Percentiles rank a stretch among this genome's conserved stretches.
phyloP scores from a whole-genome alignment of 2,329 filamentous ascomycete species.

The Myrmaecium sp. region DNA sequence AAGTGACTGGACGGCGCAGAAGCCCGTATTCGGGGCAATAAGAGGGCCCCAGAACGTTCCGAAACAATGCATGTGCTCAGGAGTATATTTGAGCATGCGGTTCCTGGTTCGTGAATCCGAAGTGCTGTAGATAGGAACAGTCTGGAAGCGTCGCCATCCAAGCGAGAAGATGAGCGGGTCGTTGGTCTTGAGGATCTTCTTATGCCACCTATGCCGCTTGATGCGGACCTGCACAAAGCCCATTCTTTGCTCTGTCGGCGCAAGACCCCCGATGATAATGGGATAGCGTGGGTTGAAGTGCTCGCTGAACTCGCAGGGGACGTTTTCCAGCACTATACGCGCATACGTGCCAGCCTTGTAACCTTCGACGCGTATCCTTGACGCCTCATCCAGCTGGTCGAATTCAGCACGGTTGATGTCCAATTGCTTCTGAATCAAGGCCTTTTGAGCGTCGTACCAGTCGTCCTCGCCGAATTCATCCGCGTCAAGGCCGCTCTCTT shows the following conservation, averaged over 20 bases:
- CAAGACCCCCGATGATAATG: slow-evolving; percentile 78
- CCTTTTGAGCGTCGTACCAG: slow-evolving; percentile 97
- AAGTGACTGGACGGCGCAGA: slow-evolving; percentile 84
- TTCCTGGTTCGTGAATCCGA: slow-evolving; percentile 87
- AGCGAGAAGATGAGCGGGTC: slow-evolving; percentile 94
- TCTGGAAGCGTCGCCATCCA: slow-evolving; percentile 91
- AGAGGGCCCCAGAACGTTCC: slow-evolving; percentile 90
- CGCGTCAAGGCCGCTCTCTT: slow-evolving; percentile 50
- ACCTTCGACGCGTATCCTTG: slow-evolving; percentile 72
- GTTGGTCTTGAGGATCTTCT: slow-evolving; percentile 96
- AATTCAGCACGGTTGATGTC: slow-evolving; percentile 96
- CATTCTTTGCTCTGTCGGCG: slow-evolving; percentile 85
- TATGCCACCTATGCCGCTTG: slow-evolving; percentile 97
- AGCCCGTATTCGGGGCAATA: slow-evolving; percentile 88
- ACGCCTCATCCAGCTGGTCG: slow-evolving; percentile 67
- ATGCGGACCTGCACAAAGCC: slow-evolving; percentile 91
- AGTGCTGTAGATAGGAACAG: slow-evolving; percentile 82
- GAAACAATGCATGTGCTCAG: slow-evolving; percentile 98
- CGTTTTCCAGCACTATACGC: slow-evolving; percentile 72
- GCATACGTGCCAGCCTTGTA: slow-evolving; percentile 86
- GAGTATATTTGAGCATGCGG: slow-evolving; percentile 97
- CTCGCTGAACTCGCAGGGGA: slow-evolving; percentile 77
- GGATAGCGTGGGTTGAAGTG: slow-evolving; percentile 71
- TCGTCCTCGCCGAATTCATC: slow-evolving; percentile 89
- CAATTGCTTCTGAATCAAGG: slow-evolving; percentile 82